phyloP scores from a whole-genome alignment of 495 filamentous ascomycete genomes.

The Trichoderma parareesei region DNA sequence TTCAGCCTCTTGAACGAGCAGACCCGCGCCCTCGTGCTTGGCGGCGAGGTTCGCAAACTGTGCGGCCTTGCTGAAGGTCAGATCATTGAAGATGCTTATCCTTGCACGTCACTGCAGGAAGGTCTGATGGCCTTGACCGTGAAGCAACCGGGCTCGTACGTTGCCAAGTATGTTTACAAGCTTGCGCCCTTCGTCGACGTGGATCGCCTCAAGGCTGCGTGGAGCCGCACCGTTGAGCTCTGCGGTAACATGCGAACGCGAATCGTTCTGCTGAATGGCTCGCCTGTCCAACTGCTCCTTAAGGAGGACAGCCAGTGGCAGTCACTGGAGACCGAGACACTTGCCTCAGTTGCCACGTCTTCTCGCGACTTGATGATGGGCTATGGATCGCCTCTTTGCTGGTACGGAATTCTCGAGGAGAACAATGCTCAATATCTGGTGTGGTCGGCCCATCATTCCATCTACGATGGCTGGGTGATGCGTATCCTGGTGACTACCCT shows the following conservation, averaged over 20 bases:
- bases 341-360: background rate
- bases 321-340: background rate
- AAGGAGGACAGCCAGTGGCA: slow-evolving; percentile 10
- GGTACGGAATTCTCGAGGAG: slow-evolving; percentile 2
- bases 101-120: slow-evolving; percentile 49
- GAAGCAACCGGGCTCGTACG: slow-evolving; percentile 33
- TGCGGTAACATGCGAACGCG: slow-evolving; percentile 60
- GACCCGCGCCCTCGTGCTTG: background rate
- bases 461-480: slow-evolving; percentile 11
- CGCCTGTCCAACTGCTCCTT: slow-evolving; percentile 21
- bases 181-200: slow-evolving; percentile 35
- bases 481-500: slow-evolving; percentile 6
- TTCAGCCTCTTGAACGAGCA: background rate
- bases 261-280: background rate
- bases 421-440: slow-evolving; percentile 14
- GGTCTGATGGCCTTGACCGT: slow-evolving; percentile 39
- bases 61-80: slow-evolving; percentile 5
- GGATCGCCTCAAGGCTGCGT: slow-evolving; percentile 36
- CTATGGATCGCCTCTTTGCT: background rate
- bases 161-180: slow-evolving; percentile 31
- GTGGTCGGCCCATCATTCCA: slow-evolving; percentile 9
- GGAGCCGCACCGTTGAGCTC: slow-evolving; percentile 42
- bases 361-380: background rate
- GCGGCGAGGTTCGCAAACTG: background rate
- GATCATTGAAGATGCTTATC: slow-evolving; percentile 17